These are phyloP conservation scores for Petunia hybrid DNA, from an alignment of 305 asterid genomes.

Conservation along the genomic window DNA sequence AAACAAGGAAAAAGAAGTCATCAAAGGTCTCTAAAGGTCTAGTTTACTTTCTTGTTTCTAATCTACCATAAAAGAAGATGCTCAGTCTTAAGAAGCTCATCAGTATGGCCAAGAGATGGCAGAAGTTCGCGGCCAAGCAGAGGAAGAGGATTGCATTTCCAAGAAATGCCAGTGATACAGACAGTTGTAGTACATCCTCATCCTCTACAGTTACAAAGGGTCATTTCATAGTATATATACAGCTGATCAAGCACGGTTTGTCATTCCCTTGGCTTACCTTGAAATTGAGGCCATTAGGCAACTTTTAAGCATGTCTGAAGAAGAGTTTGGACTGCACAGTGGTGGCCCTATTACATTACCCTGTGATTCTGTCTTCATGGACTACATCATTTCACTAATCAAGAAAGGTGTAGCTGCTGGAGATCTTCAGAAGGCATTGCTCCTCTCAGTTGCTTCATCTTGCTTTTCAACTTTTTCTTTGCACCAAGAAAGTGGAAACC, in stretches of 20 bases:
- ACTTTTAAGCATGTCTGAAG: constrained; percentile 13
- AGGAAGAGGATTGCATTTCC: constrained; percentile 22
- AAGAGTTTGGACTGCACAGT: background rate
- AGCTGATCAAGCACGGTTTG: background rate
- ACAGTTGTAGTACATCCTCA: background rate
- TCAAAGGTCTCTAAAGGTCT: constrained; percentile 5
- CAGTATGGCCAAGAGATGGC: constrained; percentile 28
- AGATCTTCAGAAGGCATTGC: background rate
- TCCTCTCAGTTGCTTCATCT: background rate
- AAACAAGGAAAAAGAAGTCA: background rate
- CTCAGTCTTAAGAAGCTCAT: constrained; percentile 23
- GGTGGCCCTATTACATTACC: background rate
- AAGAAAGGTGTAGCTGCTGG: background rate
- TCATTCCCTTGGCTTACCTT: background rate
- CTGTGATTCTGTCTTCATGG: constrained; percentile 7
- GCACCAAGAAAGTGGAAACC: constrained; percentile 13
- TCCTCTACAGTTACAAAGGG: background rate
- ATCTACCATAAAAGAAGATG: background rate
- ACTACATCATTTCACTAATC: background rate
- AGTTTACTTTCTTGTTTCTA: constrained; percentile 25
- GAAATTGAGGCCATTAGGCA: background rate
- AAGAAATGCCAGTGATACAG: background rate
- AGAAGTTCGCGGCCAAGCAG: background rate
- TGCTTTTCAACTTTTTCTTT: constrained; percentile 10
- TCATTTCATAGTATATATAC: background rate